These are phyloP conservation scores for bread wheat (Triticum aestivum) DNA, from an alignment of 176 grass and related monocot genomes.

Conservation along the genomic window IWGSC_CS_RefSeq_v2.1 NC_057796.1:461473353-461473852, in stretches of 20 bases:
- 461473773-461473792: constrained; percentile 99
- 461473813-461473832: constrained; percentile 95
- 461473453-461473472: background rate
- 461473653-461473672: constrained; percentile 96
- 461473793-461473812: constrained; percentile 99
- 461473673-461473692: constrained; percentile 99
- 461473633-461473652: constrained; percentile 95
- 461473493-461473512: background rate
- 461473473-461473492: too few relatives aligned
- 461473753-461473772: constrained; percentile 98
- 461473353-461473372: background rate
- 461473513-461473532: background rate
- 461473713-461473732: constrained; percentile 87
- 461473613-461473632: constrained; percentile 82
- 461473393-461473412: background rate
- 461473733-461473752: constrained; percentile 99
- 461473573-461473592: background rate
- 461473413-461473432: background rate
- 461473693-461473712: constrained; percentile 86
- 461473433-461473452: too few relatives aligned
- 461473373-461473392: background rate
- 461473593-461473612: constrained; percentile 80
- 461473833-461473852: constrained; percentile 76
- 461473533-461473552: background rate
- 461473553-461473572: background rate